Evolutionary conservation across 441 rosid species (phyloP), one percentile per base, ranked within the genome.

Genomic region (Viola pubescens): DNA sequence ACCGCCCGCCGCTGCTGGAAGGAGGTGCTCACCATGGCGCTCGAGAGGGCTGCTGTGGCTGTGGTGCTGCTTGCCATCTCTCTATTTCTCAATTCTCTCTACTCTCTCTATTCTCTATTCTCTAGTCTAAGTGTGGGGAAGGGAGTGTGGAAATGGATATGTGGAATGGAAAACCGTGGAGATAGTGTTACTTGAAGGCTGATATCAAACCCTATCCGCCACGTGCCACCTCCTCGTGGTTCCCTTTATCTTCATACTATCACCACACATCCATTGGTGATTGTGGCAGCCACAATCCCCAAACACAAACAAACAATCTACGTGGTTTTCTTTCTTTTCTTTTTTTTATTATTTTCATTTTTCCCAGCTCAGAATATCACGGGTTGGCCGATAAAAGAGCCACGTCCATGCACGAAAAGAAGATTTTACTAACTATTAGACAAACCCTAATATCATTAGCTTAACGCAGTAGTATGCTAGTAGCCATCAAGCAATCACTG

Each of bases 21-120:
- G 61, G 87, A 71, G 10, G 90, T 71, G 80, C 82, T 82, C 6
- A 81, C 63, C 54, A 80, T 70, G 74, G 91, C 81, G 53, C 84
- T 77, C 39, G 94, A 71, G 66, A 86, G 82, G 48, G 79, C 37
- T 26, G 91, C 79, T 34, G 80, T 66, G 37, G 88, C 34, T 26
- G 34, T 26, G 34, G 34, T 26, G 34, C 3, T 26, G 34, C 34
- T 61, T 34, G 90, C 89, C 91, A 79, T 86, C 70, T 37, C n/a
- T 19, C 51, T 11, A 1, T 50, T 13, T 8, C 4, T 38, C 9
- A 6, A 7, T 49, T 86, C 70, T 37, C 19, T 9, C n/a, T 19
- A 40, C 48, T 42, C n/a, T 26, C 34, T 26, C 34, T 26, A 26
- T 26, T 26, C 34, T 26, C 34, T 26, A 26, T 26, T 2, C 3